Base-by-base conservation (phyloP, 495 filamentous ascomycete species). In the Talaromyces trachyspermus region DNA sequence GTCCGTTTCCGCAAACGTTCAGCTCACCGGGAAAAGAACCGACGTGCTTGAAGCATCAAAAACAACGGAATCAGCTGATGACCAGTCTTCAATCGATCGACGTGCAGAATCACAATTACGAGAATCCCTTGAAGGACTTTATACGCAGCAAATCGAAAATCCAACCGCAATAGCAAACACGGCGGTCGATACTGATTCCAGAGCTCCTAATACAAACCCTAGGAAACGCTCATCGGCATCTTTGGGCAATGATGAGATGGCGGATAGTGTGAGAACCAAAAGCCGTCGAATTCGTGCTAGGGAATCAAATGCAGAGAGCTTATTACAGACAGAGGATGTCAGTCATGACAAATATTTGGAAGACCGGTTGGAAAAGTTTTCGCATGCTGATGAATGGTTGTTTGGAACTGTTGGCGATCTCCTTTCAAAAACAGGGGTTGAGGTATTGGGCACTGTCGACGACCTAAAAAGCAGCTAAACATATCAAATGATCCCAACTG, bases 271-370 rank as follows among this genome's bases (percentile, higher is more conserved):
- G 4, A 75, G 85, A 37, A 79, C 83, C 55, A 80, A 88, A 55
- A 94, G 88, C 65, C 90, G 91, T 57, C 77, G 90, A 39, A 88
- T 86, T 22, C 78, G 87, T 50, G 83, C 86, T 22, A 77, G 88
- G 27, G 88, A 90, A 41, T 85, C 81, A 5, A 79, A 80, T 49
- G 62, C 64, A 1, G 87, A 86, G 17, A 56, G 54, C 8, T 57
- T 65, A 15, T 59, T 59, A 29, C 62, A 59, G 14, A 59, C 57
- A 4, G 86, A 87, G 18, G 75, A 75, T 35, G 58, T 70, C 18
- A 53, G 63, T 4, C 74, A 90, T 49, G 76, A 79, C 25, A 84
- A 79, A 9, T 80, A 86, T 48, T 79, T 81, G 46, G 82, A 85
- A 43, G 81, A 84, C 41, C 80, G 86, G 45, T 63, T 94, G 4